Conservation (phyloP, 2,329 filamentous ascomycete species). For the Apiospora sp. region DNA sequence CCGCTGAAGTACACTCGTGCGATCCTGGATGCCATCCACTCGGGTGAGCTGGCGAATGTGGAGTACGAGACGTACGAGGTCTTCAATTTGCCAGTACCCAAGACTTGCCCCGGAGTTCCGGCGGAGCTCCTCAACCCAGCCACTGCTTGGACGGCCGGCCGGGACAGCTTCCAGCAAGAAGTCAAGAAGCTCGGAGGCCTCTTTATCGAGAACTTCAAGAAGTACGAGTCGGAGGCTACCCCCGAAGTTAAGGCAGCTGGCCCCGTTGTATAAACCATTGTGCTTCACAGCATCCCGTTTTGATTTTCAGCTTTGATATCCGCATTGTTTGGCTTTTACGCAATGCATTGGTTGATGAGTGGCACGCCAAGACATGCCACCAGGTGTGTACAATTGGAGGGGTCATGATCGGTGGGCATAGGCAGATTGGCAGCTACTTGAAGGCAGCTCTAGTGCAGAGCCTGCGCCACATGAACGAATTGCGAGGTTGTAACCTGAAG, state of each 20-base stretch:
- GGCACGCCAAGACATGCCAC: background rate
- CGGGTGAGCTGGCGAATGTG: constrained; percentile 88
- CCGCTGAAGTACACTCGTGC: constrained; percentile 98
- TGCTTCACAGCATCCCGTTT: constrained; percentile 7
- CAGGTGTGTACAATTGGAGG: background rate
- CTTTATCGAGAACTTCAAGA: constrained; percentile 98
- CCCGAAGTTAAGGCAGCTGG: constrained; percentile 77
- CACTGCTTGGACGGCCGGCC: constrained; percentile 87
- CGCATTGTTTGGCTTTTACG: constrained; percentile 5
- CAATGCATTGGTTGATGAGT: constrained; percentile 8
- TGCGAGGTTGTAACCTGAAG: background rate
- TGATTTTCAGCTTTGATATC: constrained; percentile 21
- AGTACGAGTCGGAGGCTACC: constrained; percentile 87
- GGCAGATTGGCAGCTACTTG: constrained; percentile 1
- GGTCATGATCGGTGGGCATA: constrained; percentile 1
- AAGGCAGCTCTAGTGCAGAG: constrained; percentile 27
- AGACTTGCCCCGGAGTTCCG: constrained; percentile 86
- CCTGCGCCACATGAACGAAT: constrained; percentile 1
- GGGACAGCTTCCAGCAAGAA: constrained; percentile 83
- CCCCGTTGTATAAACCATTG: constrained; percentile 48
- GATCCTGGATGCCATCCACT: constrained; percentile 98
- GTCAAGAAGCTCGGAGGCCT: constrained; percentile 89
- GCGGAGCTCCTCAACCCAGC: constrained; percentile 93
- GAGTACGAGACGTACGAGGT: constrained; percentile 95
- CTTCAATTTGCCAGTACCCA: constrained; percentile 98